These are phyloP conservation scores for Sphagnum contortum DNA, from an alignment of 225 moss, liverwort and hornwort species.

Conservation along the genomic window DNA sequence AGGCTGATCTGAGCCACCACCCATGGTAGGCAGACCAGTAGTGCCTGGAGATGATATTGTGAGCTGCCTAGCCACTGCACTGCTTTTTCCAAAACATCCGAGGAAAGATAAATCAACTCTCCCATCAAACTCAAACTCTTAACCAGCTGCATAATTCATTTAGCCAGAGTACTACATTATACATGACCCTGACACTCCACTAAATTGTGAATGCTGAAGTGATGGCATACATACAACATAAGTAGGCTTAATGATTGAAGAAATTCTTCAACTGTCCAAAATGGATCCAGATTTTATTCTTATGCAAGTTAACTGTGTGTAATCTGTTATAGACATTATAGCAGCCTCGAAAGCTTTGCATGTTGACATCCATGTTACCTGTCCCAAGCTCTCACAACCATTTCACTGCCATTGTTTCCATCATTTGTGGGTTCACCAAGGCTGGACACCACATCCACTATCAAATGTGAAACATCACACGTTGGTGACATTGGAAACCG, in stretches of 20 bases:
- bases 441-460: constrained; percentile 62
- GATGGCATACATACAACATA: no score
- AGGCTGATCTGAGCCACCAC: constrained; percentile 3
- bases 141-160: no score
- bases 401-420: constrained; percentile 33
- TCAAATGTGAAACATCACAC: constrained; percentile 65
- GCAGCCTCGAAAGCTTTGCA: background rate
- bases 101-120: background rate
- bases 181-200: no score
- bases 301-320: no score
- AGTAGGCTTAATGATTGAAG: no score
- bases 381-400: constrained; percentile 61
- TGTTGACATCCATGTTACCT: constrained; percentile 15
- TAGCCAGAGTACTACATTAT: no score
- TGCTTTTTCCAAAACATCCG: constrained; percentile 9
- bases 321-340: background rate
- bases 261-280: no score
- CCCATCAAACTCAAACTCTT: background rate
- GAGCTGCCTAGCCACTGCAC: constrained; percentile 57
- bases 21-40: constrained; percentile 7
- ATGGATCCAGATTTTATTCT: no score
- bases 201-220: no score
- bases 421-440: constrained; percentile 40
- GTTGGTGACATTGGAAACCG: constrained; percentile 52
- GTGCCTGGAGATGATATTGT: constrained; percentile 30